Evolutionary conservation across 1,139 yeast genomes (phyloP).

Genomic region (Taphrina pruni): DNA sequence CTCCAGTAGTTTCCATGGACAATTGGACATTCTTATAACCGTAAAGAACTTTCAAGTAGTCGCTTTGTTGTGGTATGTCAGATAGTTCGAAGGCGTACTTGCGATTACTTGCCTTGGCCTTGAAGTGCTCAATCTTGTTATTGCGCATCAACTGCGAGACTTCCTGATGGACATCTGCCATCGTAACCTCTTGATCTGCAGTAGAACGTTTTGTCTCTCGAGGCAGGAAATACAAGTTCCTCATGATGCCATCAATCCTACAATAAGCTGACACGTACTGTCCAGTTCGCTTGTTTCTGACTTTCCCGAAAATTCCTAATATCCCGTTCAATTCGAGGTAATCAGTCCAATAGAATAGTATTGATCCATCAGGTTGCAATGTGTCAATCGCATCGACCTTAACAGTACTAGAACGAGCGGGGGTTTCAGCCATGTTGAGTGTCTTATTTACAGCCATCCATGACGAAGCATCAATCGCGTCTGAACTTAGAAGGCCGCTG

Average conservation of each 20-base stretch:
- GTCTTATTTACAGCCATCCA: slow-evolving; percentile 41
- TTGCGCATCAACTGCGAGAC: slow-evolving; percentile 68
- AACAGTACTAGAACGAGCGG: slow-evolving; percentile 27
- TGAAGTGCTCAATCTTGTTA: slow-evolving; percentile 66
- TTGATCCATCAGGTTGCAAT: slow-evolving; percentile 55
- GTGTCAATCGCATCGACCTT: slow-evolving; percentile 44
- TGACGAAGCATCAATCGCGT: slow-evolving; percentile 41
- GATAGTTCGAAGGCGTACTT: slow-evolving; percentile 90
- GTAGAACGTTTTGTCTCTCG: slow-evolving; percentile 55
- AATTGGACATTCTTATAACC: slow-evolving; percentile 71
- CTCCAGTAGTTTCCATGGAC: slow-evolving; percentile 73
- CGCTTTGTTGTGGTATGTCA: slow-evolving; percentile 77
- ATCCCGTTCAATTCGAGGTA: slow-evolving; percentile 76
- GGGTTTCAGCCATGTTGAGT: slow-evolving; percentile 17
- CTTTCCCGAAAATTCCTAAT: slow-evolving; percentile 82
- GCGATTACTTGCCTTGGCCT: slow-evolving; percentile 72
- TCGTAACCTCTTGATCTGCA: slow-evolving; percentile 54
- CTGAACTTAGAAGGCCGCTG: slow-evolving; percentile 44
- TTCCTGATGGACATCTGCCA: slow-evolving; percentile 79
- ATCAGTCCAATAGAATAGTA: slow-evolving; percentile 90
- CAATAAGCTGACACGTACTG: slow-evolving; percentile 75
- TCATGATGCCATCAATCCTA: slow-evolving; percentile 70
- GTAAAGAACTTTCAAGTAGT: slow-evolving; percentile 76
- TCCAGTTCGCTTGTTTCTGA: slow-evolving; percentile 57
- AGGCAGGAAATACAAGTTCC: slow-evolving; percentile 82